These are phyloP conservation scores for Gastrolobium bilobum DNA, from an alignment of 306 rosid species.

Conservation along the genomic window DNA sequence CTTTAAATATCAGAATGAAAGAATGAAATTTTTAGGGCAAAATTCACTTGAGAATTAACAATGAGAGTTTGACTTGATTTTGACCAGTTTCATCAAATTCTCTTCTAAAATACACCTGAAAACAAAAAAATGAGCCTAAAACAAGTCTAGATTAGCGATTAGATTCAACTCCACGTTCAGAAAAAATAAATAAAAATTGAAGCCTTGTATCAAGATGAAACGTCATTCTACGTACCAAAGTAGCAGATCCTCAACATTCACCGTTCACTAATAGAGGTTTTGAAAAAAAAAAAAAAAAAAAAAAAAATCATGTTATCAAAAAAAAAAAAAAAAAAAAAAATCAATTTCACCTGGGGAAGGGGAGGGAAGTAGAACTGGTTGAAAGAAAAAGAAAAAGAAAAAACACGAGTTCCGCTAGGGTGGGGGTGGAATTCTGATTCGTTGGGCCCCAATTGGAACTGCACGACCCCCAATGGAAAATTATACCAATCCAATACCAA, in stretches of 20 bases:
- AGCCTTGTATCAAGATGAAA: conserved; percentile 42
- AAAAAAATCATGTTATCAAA: too few species aligned
- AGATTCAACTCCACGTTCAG: conserved; percentile 11
- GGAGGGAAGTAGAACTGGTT: too few species aligned
- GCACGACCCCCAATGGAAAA: too few species aligned
- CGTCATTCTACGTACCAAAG: conserved; percentile 49
- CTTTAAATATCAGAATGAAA: conserved; percentile 32
- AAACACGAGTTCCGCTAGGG: too few species aligned
- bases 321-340: too few species aligned
- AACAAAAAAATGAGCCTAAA: conserved; percentile 32
- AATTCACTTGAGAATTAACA: conserved; percentile 33
- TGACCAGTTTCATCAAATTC: conserved; percentile 28
- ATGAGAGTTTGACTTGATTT: too few species aligned
- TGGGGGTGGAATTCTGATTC: too few species aligned
- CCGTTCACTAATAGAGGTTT: conserved; percentile 31
- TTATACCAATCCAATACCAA: too few species aligned
- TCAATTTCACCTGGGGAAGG: too few species aligned
- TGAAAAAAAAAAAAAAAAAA: too few species aligned
- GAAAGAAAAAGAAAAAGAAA: too few species aligned
- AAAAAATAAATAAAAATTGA: conserved; percentile 37
- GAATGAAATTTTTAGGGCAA: conserved; percentile 40
- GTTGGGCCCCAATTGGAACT: too few species aligned
- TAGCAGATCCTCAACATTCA: conserved; percentile 66
- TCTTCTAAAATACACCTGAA: conserved; percentile 52
- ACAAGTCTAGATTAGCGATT: conserved; percentile 30